Conservation (phyloP, 2,329 filamentous ascomycete species). For the Cryphonectria nitschkei region DNA sequence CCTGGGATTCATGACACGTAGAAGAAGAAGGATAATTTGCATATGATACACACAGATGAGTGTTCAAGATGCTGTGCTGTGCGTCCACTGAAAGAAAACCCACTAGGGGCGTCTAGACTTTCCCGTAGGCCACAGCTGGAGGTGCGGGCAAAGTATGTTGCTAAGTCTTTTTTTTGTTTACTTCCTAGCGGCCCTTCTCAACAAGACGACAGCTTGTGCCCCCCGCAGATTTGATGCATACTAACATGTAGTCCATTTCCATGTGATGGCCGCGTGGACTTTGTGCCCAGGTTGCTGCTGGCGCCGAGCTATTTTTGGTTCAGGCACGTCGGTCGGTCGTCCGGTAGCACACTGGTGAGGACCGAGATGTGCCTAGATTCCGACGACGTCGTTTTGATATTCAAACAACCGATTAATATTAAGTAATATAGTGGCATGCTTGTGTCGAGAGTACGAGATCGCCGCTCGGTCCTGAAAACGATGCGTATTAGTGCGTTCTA, state of each 20-base stretch:
- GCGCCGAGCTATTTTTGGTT: conserved; percentile 1
- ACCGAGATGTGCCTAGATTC: not conserved
- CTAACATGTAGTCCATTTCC: not conserved
- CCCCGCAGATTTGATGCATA: not conserved
- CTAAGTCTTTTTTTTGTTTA: not conserved
- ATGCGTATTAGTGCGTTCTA: not conserved
- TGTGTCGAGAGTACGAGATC: not conserved
- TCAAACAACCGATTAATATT: not conserved
- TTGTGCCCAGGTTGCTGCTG: not conserved
- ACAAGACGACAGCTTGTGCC: not conserved
- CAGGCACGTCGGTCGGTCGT: not conserved
- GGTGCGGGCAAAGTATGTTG: not conserved
- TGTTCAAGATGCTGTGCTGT: not conserved
- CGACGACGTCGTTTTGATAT: not conserved
- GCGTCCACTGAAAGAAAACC: too few relatives aligned
- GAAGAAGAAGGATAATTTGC: too few relatives aligned
- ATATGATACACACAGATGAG: too few relatives aligned
- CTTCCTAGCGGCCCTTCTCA: not conserved
- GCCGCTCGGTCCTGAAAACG: not conserved
- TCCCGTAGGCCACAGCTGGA: not conserved
- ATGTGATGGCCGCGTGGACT: not conserved
- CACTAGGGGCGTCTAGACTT: not conserved
- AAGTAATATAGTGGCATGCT: not conserved
- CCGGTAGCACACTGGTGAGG: not conserved
- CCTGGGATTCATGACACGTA: too few relatives aligned